Base-by-base conservation (phyloP, 805 yeast species). In the Candida cerambycidarum region DNA sequence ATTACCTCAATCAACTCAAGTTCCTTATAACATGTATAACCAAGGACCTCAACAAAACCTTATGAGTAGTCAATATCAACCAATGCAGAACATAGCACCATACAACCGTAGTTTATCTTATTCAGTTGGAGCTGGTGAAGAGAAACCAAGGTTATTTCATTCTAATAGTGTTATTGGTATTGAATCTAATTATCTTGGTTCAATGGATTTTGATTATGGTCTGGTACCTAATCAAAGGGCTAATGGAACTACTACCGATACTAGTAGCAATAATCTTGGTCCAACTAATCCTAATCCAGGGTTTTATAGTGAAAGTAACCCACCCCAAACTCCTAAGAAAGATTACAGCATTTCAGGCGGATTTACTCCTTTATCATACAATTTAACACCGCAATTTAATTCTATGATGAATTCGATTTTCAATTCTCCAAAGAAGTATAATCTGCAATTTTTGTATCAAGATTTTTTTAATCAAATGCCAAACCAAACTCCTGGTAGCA, bases 381-480 rank as follows among this genome's bases (percentile, higher is more conserved):
- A 63, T 50, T 57, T 66, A 42, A 68, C 72, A 12, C 72, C 73
- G 5, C 71, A 64, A 45, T 63, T 67, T 57, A 67, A 65, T 51
- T 54, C 69, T 11, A 56, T 67, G 59, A 67, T 68, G 70, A 59
- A 65, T 48, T 57, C 67, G 18, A 57, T 63, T 55, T 59, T 63
- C 61, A 58, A 59, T 46, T 61, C 68, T 12, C 72, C 71, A 4
- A 51, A 55, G 39, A 58, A 51, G 38, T 51, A 49, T 21, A 35
- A 44, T n/a, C 52, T 45, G 31, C 53, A 49, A 28, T 38, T 42
- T 28, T 34, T 44, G 28, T 45, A 35, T 42, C 69, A 59, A 42
- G 69, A 63, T 12, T 50, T 61, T 25, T 63, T 63, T 41, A 40
- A 25, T 13, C 28, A 19, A 23, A 15, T 16, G 21, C 30, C 38